Base-by-base conservation (phyloP, 2,329 filamentous ascomycete genomes). In the Lachnum nothofagi region DNA sequence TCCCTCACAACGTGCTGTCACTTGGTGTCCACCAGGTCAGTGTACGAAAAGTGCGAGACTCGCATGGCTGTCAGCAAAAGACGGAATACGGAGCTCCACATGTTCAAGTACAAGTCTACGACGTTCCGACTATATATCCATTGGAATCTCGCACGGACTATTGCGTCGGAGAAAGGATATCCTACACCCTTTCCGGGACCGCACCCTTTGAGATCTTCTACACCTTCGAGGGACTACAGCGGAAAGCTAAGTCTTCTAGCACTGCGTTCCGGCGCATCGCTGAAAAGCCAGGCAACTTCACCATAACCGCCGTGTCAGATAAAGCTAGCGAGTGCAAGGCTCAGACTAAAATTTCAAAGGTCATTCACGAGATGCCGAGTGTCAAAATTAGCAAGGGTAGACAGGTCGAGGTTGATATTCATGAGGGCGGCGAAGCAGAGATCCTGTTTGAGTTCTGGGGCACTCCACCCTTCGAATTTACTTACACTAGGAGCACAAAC, bases 361-460 rank as follows among this genome's bases (percentile, higher is more conserved):
- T 78, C 5, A 95, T 98, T 60, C 93, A 97, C 65, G 85, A 89
- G 44, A 85, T 97, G 71, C 93, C 93, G 3, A 91, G 86, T 51
- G 94, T 96, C 40, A 85, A 85, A 58, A 88, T 98, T 58, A 91
- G 86, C 63, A 87, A 88, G 62, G 94, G 94, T 24, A 80, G 80
- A 53, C 83, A 88, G 51, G 80, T 83, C 5, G 82, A 86, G 57
- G 84, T 94, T 29, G 93, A 97, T 65, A 98, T 98, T 54, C 94
- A 97, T 67, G 91, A 98, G 72, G 93, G 93, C 59, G 90, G 90
- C 53, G 87, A 94, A 65, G 90, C 93, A 1, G 88, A 96, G 65
- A 90, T 98, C 44, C 72, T 89, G 6, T 97, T 98, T 61, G 88
- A 95, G 62, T 98, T 98, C 70, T 91, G 87, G 73, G 93, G 94